These are phyloP conservation scores for Areca catechu DNA, from an alignment of 176 grass and related monocot genomes.

Conservation along the genomic window DNA sequence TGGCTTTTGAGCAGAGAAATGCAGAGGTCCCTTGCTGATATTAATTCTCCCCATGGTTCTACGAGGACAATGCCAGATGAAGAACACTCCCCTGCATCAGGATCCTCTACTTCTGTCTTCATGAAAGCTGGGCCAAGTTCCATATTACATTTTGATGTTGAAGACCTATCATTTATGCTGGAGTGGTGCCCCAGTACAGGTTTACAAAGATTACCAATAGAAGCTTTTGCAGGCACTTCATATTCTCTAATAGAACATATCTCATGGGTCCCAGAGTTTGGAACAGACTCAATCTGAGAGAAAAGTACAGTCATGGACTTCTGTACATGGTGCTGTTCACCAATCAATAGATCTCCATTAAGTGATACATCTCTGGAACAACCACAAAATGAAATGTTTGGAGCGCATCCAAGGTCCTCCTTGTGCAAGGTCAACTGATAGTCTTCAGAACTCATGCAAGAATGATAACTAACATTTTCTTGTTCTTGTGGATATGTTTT, in stretches of 20 bases:
- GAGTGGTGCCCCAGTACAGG: conserved; percentile 9
- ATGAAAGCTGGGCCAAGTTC: conserved; percentile 7
- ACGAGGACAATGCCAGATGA: conserved; percentile 19
- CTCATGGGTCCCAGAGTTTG: conserved; percentile 6
- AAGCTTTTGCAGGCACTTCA: conserved; percentile 6
- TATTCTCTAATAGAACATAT: conserved; percentile 5
- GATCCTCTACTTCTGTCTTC: conserved; percentile 15
- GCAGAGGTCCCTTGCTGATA: conserved; percentile 43
- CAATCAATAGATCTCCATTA: no score
- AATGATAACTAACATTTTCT: conserved; percentile 6
- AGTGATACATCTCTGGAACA: no score
- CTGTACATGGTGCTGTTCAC: no score
- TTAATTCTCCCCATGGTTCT: conserved; percentile 26
- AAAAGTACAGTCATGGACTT: no score
- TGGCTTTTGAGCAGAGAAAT: conserved; percentile 41
- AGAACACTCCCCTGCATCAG: conserved; percentile 25
- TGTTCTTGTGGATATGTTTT: conserved; percentile 12
- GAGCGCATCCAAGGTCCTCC: background rate
- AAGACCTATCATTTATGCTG: conserved; percentile 16
- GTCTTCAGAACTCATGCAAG: conserved; percentile 14
- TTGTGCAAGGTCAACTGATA: conserved; percentile 15
- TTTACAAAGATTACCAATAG: background rate
- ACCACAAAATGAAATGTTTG: background rate
- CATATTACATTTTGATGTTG: conserved; percentile 20
- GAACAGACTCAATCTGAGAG: conserved; percentile 3